Percentiles rank a stretch among this genome's conserved stretches.
These are phyloP conservation scores for Beauveria medogensis DNA, from an alignment of 2,329 filamentous ascomycete genomes.

Conservation along the genomic window DNA sequence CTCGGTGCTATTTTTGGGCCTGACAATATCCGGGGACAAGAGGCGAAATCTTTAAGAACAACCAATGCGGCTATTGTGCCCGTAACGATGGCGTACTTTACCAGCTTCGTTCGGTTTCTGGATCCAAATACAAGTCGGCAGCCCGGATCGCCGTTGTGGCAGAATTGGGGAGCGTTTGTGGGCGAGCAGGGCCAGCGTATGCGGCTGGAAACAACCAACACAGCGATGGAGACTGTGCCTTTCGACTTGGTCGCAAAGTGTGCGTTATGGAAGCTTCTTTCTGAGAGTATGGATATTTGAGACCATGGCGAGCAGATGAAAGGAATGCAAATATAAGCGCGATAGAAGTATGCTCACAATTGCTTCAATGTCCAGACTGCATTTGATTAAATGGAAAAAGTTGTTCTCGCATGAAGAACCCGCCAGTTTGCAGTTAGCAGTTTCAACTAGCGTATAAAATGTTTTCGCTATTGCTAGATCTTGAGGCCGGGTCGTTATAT, in stretches of 20 bases:
- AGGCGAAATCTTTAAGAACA: slow-evolving; percentile 31
- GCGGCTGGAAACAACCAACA: slow-evolving; percentile 29
- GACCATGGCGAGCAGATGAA: not conserved
- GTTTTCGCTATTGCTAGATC: not conserved
- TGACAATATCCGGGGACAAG: slow-evolving; percentile 15
- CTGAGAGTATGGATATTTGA: slow-evolving; percentile 17
- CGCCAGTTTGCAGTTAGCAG: no score
- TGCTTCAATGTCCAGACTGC: not conserved
- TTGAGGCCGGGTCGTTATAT: not conserved
- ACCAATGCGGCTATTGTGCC: slow-evolving; percentile 38
- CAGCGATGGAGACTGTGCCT: slow-evolving; percentile 30
- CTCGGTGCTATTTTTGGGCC: slow-evolving; percentile 41
- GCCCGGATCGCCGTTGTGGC: slow-evolving; percentile 32
- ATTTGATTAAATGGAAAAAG: not conserved
- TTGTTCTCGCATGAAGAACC: not conserved
- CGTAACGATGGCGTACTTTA: slow-evolving; percentile 41
- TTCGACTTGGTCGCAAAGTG: slow-evolving; percentile 28
- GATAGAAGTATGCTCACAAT: not conserved
- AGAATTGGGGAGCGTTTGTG: slow-evolving; percentile 24
- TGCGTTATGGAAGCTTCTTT: slow-evolving; percentile 31
- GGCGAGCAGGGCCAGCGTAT: slow-evolving; percentile 20
- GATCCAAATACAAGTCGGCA: slow-evolving; percentile 34
- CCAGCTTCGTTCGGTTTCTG: slow-evolving; percentile 38
- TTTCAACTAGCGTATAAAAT: no score
- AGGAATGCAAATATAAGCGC: not conserved